Conservation (phyloP, 202 grass and related monocot species). For the Musa balbisiana region DNA sequence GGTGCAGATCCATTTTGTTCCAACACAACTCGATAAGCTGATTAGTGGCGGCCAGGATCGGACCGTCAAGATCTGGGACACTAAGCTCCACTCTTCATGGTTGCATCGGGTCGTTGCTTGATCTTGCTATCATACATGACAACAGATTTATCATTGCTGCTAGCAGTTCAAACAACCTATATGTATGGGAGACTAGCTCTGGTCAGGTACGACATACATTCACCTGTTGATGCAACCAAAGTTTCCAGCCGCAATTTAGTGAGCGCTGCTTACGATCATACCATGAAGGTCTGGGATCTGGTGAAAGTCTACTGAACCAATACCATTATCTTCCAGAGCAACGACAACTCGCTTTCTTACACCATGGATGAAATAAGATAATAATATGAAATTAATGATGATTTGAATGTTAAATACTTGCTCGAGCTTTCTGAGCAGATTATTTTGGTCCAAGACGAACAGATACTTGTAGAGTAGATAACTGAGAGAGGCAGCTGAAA, state of each 20-base stretch:
- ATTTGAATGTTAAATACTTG: too few species aligned
- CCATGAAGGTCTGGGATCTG: slow-evolving; percentile 96
- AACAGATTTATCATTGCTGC: slow-evolving; percentile 84
- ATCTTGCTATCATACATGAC: slow-evolving; percentile 82
- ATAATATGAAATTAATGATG: too few species aligned
- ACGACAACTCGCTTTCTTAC: slow-evolving; percentile 74
- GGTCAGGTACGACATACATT: slow-evolving; percentile 72
- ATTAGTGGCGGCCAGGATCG: slow-evolving; percentile 91
- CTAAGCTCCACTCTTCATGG: slow-evolving; percentile 65
- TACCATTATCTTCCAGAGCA: slow-evolving; percentile 87
- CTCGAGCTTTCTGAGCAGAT: too few species aligned
- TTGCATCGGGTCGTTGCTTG: slow-evolving; percentile 74
- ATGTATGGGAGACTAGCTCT: slow-evolving; percentile 74
- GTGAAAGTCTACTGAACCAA: slow-evolving; percentile 77
- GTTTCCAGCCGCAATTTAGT: slow-evolving; percentile 50
- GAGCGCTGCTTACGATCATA: slow-evolving; percentile 80
- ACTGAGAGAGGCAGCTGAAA: too few species aligned
- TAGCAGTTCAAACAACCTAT: slow-evolving; percentile 94
- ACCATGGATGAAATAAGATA: slow-evolving; percentile 33
- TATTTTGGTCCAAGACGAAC: too few species aligned
- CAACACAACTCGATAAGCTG: slow-evolving; percentile 76
- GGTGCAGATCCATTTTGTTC: slow-evolving; percentile 70
- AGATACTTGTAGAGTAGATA: too few species aligned
- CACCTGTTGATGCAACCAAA: slow-evolving; percentile 80
- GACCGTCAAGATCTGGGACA: slow-evolving; percentile 83